These are phyloP conservation scores for Epichloe uncinata DNA, from an alignment of 2,329 filamentous ascomycete species.

Conservation along the genomic window DNA sequence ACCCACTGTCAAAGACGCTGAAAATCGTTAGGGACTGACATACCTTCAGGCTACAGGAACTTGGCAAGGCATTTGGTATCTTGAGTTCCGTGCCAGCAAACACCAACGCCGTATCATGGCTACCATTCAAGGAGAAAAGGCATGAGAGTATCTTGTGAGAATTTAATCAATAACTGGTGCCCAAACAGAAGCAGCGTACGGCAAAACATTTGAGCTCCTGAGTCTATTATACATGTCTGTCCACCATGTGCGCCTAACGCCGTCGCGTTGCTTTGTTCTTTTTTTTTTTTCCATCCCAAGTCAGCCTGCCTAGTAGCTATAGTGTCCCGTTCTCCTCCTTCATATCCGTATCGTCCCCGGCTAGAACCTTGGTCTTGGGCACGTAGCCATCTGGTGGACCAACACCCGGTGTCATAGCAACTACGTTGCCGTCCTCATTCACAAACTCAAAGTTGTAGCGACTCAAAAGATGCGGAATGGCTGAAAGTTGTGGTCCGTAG, in stretches of 20 bases:
- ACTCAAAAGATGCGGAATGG: slow-evolving; percentile 88
- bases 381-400: slow-evolving; percentile 43
- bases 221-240: slow-evolving; percentile 6
- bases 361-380: slow-evolving; percentile 53
- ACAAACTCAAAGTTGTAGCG: slow-evolving; percentile 97
- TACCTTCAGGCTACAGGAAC: slow-evolving; percentile 43
- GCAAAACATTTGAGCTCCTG: not conserved
- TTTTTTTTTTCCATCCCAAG: slow-evolving; percentile 14
- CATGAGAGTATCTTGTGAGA: slow-evolving; percentile 13
- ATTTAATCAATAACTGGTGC: not conserved
- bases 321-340: slow-evolving; percentile 32
- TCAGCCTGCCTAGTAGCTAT: slow-evolving; percentile 11
- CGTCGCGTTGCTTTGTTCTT: slow-evolving; percentile 13
- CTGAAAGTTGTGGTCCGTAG: slow-evolving; percentile 91
- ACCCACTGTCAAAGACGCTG: not conserved
- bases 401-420: slow-evolving; percentile 68
- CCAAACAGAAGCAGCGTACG: not conserved
- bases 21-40: not conserved
- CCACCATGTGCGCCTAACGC: slow-evolving; percentile 21
- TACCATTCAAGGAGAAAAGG: slow-evolving; percentile 82
- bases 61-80: slow-evolving; percentile 87
- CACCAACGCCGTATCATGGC: slow-evolving; percentile 76
- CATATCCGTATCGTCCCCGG: slow-evolving; percentile 49
- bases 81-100: slow-evolving; percentile 70
- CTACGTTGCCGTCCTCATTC: slow-evolving; percentile 80